Conservation (phyloP, 495 filamentous ascomycete genomes). For the Aspergillus baeticus region DNA sequence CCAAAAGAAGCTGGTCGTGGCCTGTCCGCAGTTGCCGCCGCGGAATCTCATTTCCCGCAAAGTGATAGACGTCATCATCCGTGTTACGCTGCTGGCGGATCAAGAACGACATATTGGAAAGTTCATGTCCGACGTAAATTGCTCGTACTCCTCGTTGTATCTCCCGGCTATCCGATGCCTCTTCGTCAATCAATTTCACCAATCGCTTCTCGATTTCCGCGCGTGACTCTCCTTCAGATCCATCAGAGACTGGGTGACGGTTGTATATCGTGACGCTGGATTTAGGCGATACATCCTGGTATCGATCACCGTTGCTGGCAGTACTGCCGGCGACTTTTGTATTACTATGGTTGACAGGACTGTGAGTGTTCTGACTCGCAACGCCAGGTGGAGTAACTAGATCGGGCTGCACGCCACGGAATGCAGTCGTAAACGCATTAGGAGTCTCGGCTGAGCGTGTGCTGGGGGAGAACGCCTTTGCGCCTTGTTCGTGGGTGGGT, state of each 20-base stretch:
- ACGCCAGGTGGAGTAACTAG: conserved; percentile 13
- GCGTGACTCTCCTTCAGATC: conserved; percentile 33
- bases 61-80: conserved; percentile 48
- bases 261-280: conserved; percentile 25
- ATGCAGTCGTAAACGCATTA: conserved; percentile 33
- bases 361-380: conserved; percentile 12
- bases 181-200: conserved; percentile 47
- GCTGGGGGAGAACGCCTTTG: conserved; percentile 23
- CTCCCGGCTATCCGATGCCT: conserved; percentile 40
- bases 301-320: background rate
- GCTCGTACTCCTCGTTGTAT: conserved; percentile 47
- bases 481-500: conserved; percentile 25
- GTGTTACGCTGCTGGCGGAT: conserved; percentile 48
- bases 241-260: conserved; percentile 28
- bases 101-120: conserved; percentile 53
- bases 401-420: conserved; percentile 24
- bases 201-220: conserved; percentile 43
- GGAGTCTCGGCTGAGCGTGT: conserved; percentile 20
- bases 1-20: conserved; percentile 48
- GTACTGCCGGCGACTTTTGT: conserved; percentile 15
- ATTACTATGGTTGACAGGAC: conserved; percentile 2
- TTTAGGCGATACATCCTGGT: conserved; percentile 23
- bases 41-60: conserved; percentile 48
- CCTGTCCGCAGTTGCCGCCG: conserved; percentile 44
- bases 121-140: conserved; percentile 50